Evolutionary conservation across 1,284 basidiomycete genomes (phyloP), one percentile per base, ranked within the genome.

Genomic region (Papiliotrema fonsecae): DNA sequence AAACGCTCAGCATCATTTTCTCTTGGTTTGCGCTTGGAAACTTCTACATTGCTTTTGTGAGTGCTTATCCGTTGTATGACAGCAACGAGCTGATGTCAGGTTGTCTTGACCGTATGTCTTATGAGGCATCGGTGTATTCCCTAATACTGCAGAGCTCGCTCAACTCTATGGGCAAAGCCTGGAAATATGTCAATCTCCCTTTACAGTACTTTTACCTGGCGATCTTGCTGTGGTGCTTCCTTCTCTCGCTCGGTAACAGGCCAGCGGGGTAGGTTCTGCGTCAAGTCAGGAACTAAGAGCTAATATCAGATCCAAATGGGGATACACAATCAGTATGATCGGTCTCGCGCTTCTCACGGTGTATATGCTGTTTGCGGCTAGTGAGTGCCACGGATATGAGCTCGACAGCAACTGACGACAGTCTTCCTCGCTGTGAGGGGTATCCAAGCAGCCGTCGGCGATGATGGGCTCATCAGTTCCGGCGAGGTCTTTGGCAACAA

Each of bases 21-120:
- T 84, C 87, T 16, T 96, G 92, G 91, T 94, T 93, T 56, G 79
- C 85, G 9, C 77, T 94, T 44, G 89, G 85, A 0, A 94, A 94
- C 69, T 94, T 85, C 64, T 93, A 86, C 72, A 89, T 94, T 56
- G 84, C 88, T 1, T 91, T 92, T 72, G 75, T 80, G 45, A 56
- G 73, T 56, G 44, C 44, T 25, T 11, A 11, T 25, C 26, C 42
- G 47, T 21, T 18, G 16, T 35, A 22, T 31, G 24, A 11, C 13
- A 31, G 3, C 6, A 14, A 19, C 7, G n/a, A 38, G 16, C n/a
- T 41, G 16, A 32, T 28, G 41, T 1, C 40, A 61, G 56, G 54
- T 59, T 35, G 58, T 63, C 46, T 43, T 61, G 6, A 63, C 61
- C 9, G 47, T 49, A 27, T 7, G 47, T 43, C 6, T 24, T 43